Conservation (phyloP, 371 early-diverging fungal species). For the Haplosporangium sp. region DNA sequence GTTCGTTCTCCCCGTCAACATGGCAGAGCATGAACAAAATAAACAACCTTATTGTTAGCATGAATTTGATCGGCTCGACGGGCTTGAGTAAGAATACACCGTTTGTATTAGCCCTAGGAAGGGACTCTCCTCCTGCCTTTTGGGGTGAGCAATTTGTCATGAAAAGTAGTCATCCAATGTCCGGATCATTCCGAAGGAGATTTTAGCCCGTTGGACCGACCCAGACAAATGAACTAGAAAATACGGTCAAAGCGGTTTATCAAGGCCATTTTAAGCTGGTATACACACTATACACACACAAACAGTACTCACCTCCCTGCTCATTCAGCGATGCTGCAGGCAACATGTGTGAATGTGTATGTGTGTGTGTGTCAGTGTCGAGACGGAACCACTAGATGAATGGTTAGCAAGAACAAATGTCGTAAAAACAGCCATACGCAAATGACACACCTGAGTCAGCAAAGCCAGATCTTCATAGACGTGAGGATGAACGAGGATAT, state of each 20-base stretch:
- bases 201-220: too few species aligned
- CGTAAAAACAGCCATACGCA: too few species aligned
- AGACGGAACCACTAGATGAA: background rate
- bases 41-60: too few species aligned
- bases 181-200: slow-evolving; percentile 32
- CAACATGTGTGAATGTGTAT: too few species aligned
- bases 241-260: background rate
- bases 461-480: background rate
- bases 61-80: background rate
- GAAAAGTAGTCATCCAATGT: slow-evolving; percentile 21
- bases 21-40: too few species aligned
- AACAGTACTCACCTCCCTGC: too few species aligned
- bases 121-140: slow-evolving; percentile 20
- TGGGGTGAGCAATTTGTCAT: slow-evolving; percentile 28
- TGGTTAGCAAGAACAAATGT: background rate
- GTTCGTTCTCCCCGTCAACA: too few species aligned
- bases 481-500: background rate
- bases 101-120: background rate
- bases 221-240: background rate
- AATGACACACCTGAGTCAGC: slow-evolving; percentile 27
- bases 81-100: background rate
- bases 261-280: too few species aligned
- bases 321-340: too few species aligned
- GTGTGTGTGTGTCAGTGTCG: background rate
- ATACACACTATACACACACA: too few species aligned